phyloP scores from a whole-genome alignment of 139 green algal genomes.

The Closterium sp. region DNA sequence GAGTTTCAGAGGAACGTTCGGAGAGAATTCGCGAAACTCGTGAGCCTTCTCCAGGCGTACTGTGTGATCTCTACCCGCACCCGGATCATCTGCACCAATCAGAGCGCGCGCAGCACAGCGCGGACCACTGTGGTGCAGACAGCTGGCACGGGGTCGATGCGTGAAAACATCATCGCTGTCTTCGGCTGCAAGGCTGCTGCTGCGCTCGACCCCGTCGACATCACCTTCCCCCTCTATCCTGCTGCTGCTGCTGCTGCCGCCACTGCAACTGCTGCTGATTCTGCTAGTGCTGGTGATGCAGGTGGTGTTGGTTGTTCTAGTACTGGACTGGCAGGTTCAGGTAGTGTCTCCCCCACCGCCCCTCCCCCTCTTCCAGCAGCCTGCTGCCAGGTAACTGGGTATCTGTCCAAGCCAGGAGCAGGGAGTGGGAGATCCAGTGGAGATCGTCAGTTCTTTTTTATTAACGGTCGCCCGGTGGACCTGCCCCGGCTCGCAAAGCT shows the following conservation, averaged over 20 bases:
- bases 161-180: slow-evolving; percentile 74
- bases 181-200: slow-evolving; percentile 74
- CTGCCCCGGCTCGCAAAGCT: slow-evolving; percentile 52
- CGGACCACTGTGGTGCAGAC: slow-evolving; percentile 71
- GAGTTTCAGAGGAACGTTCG: slow-evolving; percentile 81
- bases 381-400: slow-evolving; percentile 47
- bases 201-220: slow-evolving; percentile 66
- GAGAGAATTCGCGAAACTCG: slow-evolving; percentile 77
- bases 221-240: slow-evolving; percentile 24
- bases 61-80: slow-evolving; percentile 36
- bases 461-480: slow-evolving; percentile 93
- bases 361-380: not conserved
- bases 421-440: slow-evolving; percentile 53
- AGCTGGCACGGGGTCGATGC: slow-evolving; percentile 48
- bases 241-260: not conserved
- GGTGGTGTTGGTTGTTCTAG: not conserved
- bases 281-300: not conserved
- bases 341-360: not conserved
- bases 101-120: slow-evolving; percentile 56
- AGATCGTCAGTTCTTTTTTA: slow-evolving; percentile 86
- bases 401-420: slow-evolving; percentile 68
- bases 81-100: slow-evolving; percentile 51
- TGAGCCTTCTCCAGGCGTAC: slow-evolving; percentile 49
- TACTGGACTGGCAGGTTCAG: not conserved
- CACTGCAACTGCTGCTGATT: not conserved